Evolutionary conservation across 177 flowering plant genomes (phyloP).

Genomic region (Vitis hybrid): DNA sequence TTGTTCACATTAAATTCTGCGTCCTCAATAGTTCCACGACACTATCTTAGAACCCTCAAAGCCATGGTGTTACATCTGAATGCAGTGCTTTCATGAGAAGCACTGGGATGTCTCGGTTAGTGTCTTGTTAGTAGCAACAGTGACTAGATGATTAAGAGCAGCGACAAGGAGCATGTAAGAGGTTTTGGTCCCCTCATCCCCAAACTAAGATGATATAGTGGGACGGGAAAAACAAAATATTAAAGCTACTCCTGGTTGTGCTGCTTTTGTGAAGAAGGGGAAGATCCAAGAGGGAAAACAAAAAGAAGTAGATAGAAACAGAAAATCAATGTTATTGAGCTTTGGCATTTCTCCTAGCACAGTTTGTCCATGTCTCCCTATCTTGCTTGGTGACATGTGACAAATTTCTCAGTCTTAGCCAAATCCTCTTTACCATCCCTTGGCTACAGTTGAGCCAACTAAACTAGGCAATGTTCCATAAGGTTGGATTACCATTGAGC

Average conservation of each 20-base stretch:
- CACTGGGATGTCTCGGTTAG: not conserved
- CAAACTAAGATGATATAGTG: not conserved
- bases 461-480: not conserved
- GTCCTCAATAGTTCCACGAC: slow-evolving; percentile 6
- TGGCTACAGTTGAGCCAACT: slow-evolving; percentile 16
- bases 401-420: slow-evolving; percentile 2
- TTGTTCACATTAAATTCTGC: too few species aligned
- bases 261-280: not conserved
- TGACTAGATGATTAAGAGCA: slow-evolving; percentile 13
- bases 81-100: not conserved
- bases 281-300: slow-evolving; percentile 21
- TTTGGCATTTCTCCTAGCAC: slow-evolving; percentile 24
- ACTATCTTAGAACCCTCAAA: not conserved
- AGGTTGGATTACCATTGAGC: not conserved
- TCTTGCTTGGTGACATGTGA: slow-evolving; percentile 23
- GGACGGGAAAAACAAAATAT: slow-evolving; percentile 15
- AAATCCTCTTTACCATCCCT: not conserved
- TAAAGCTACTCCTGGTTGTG: not conserved
- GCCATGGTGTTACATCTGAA: slow-evolving; percentile 2
- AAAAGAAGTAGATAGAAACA: slow-evolving; percentile 20
- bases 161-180: slow-evolving; percentile 21
- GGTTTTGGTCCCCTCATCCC: slow-evolving; percentile 21
- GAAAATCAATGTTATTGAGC: slow-evolving; percentile 6
- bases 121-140: slow-evolving; percentile 16
- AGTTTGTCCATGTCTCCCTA: slow-evolving; percentile 30